Evolutionary conservation across 1,284 basidiomycete species (phyloP).

Genomic region (Trametes versicolor): DNA sequence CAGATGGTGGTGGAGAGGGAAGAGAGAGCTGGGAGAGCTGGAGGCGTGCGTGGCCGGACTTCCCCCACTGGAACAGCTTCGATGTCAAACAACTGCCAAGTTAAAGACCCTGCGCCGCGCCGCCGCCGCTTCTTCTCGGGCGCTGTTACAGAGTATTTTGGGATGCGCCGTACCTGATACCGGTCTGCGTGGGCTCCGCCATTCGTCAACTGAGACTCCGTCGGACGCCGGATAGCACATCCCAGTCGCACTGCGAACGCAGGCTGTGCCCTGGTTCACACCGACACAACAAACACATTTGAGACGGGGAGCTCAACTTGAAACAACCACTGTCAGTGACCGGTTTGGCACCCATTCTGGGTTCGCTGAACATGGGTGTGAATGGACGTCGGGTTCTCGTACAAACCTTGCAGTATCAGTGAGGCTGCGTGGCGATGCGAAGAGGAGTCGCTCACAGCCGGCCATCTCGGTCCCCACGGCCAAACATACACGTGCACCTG

Average conservation of each 20-base stretch:
- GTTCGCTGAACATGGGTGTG: too few relatives aligned
- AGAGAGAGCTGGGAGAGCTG: neutral
- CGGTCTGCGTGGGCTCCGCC: neutral
- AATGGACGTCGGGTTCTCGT: neutral
- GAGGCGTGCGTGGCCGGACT: neutral
- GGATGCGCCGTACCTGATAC: neutral
- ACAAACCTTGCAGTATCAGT: neutral
- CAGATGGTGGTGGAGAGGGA: neutral
- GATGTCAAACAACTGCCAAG: neutral
- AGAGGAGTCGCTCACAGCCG: too few relatives aligned
- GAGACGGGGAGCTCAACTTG: neutral
- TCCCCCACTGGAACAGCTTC: neutral
- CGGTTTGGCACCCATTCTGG: neutral
- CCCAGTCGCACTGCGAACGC: neutral
- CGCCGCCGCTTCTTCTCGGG: slow-evolving; percentile 1
- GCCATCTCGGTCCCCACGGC: too few relatives aligned
- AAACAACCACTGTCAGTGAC: neutral
- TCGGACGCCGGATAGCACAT: too few relatives aligned
- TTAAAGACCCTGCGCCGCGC: neutral
- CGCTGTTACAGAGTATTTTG: neutral
- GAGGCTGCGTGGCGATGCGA: neutral
- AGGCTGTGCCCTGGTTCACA: neutral
- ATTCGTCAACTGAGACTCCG: too few relatives aligned
- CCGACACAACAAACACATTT: neutral
- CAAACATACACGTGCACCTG: too few relatives aligned